phyloP scores from a whole-genome alignment of 2,329 filamentous ascomycete species.

The Trichoderma sp. region DNA sequence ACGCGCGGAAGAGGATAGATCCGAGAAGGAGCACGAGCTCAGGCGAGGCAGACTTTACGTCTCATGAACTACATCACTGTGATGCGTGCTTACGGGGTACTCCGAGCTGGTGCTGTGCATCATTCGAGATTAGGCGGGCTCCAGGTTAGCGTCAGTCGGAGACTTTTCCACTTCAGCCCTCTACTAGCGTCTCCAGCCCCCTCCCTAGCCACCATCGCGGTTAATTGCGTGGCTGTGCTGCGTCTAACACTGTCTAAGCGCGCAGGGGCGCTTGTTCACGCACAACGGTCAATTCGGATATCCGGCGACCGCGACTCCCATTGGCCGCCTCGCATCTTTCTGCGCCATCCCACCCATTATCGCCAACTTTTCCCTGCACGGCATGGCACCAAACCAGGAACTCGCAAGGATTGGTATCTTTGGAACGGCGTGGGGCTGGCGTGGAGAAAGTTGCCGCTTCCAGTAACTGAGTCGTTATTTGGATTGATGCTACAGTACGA shows the following conservation, averaged over 20 bases:
- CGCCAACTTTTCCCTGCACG: neutral
- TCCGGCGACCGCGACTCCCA: neutral
- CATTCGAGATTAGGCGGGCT: neutral
- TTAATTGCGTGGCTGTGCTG: constrained; percentile 3
- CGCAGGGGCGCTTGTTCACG: neutral
- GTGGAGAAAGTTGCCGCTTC: neutral
- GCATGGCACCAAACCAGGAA: neutral
- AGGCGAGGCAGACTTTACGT: neutral
- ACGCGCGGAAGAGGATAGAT: constrained; percentile 12
- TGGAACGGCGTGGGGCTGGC: neutral
- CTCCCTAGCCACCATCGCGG: neutral
- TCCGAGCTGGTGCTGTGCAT: neutral
- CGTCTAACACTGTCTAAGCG: constrained; percentile 1
- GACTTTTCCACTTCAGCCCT: neutral
- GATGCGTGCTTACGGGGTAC: neutral
- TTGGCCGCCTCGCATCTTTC: neutral
- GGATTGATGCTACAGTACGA: neutral
- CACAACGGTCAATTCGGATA: neutral
- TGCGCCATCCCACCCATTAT: neutral
- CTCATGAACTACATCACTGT: neutral
- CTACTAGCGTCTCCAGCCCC: neutral
- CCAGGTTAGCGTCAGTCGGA: neutral
- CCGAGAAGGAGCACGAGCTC: neutral
- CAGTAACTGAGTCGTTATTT: neutral
- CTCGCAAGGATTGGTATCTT: neutral